A percentile compares a stretch with the other conserved stretches of the same genome.
Conservation (phyloP, 2,329 filamentous ascomycete species). For the Fusarium acutatum region DNA sequence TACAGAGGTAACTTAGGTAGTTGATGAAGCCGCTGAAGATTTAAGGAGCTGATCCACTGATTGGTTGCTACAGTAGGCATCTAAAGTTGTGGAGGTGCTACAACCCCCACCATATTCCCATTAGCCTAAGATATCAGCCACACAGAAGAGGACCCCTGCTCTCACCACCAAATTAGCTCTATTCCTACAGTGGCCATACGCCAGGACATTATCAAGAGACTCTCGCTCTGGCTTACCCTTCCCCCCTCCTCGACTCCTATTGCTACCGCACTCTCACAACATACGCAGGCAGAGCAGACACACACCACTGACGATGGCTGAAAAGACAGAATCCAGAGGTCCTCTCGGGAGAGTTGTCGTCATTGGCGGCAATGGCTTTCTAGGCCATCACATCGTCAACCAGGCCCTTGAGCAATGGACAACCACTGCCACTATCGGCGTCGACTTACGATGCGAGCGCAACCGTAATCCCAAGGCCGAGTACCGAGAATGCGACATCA, state of each 20-base stretch:
- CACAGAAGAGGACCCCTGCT: constrained; percentile 15
- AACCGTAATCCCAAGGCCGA: constrained; percentile 69
- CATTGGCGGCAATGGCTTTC: constrained; percentile 84
- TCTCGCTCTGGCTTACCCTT: constrained; percentile 10
- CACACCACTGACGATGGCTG: constrained; percentile 1
- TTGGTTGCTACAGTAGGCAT: constrained; percentile 12
- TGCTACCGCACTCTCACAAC: constrained; percentile 3
- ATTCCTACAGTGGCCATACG: constrained; percentile 7
- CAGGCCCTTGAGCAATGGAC: constrained; percentile 67
- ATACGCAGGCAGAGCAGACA: background rate
- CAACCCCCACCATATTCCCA: constrained; percentile 15
- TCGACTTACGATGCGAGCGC: constrained; percentile 75
- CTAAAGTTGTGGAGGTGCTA: background rate
- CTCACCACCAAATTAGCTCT: constrained; percentile 17
- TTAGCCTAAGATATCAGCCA: constrained; percentile 34
- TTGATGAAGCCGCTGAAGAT: constrained; percentile 25
- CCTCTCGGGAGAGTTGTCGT: constrained; percentile 76
- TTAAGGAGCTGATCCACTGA: background rate
- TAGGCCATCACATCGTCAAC: constrained; percentile 83
- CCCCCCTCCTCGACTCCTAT: constrained; percentile 1
- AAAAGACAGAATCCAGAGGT: constrained; percentile 43
- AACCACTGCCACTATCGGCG: constrained; percentile 68
- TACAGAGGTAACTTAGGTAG: background rate
- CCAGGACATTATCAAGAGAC: constrained; percentile 14
- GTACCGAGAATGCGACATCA: constrained; percentile 84